Percentiles rank a stretch among this genome's conserved stretches.
These are phyloP conservation scores for Colletotrichum caudatum DNA, from an alignment of 2,329 filamentous ascomycete genomes.

Conservation along the genomic window DNA sequence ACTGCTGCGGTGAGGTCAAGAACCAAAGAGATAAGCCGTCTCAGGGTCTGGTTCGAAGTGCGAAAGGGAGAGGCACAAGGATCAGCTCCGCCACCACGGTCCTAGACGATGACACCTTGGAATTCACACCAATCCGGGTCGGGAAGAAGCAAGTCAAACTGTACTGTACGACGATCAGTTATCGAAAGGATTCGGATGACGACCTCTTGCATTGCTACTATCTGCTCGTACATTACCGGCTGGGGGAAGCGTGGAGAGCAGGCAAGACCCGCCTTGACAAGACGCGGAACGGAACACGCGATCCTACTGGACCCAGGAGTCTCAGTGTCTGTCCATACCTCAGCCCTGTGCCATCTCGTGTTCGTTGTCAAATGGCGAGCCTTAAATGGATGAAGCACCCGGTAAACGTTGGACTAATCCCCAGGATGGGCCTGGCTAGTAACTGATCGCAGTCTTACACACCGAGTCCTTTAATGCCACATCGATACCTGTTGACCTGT, in stretches of 20 bases:
- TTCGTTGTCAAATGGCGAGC: not conserved
- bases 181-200: slow-evolving; percentile 27
- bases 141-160: slow-evolving; percentile 14
- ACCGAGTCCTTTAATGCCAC: slow-evolving; percentile 1
- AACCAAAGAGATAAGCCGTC: not conserved
- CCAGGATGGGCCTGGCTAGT: slow-evolving; percentile 3
- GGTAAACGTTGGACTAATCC: not conserved
- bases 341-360: slow-evolving; percentile 3
- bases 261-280: not conserved
- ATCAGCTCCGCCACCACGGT: slow-evolving; percentile 28
- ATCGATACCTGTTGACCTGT: not conserved
- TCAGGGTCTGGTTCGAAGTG: not conserved
- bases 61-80: slow-evolving; percentile 25
- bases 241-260: not conserved
- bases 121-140: not conserved
- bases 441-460: slow-evolving; percentile 18
- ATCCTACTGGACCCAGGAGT: slow-evolving; percentile 11
- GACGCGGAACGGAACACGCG: not conserved
- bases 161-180: slow-evolving; percentile 15
- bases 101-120: not conserved
- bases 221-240: slow-evolving; percentile 5
- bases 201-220: slow-evolving; percentile 21
- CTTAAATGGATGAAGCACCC: slow-evolving; percentile 22
- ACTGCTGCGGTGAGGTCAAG: not conserved
- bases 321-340: not conserved